Evolutionary conservation across 2,329 filamentous ascomycete genomes (phyloP), one percentile per base, ranked within the genome.

Genomic region (Fusarium sp.): DNA sequence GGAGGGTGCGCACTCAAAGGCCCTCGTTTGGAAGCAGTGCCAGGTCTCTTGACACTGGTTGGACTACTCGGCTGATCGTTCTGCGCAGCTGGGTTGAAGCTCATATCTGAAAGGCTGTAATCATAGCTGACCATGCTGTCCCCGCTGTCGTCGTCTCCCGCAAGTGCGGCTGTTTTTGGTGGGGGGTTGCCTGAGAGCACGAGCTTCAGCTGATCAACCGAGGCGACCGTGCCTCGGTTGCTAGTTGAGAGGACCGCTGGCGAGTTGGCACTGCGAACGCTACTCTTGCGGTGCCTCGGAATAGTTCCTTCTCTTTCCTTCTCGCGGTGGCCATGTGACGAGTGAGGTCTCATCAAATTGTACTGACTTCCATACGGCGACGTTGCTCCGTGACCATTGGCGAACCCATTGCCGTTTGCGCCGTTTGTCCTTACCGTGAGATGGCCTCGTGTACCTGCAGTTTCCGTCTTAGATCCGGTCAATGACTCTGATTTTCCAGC

Each of bases 91-190:
- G 73, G 84, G 74, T 88, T 89, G 77, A 88, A 90, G 42, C 88
- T 91, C 22, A 89, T 80, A 75, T 93, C 91, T 9, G 90, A 92
- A n/a, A 88, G 84, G 46, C 87, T 87, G 70, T 88, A 86, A 60
- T 92, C 90, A 69, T 90, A 91, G 81, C 90, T 92, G 68, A 91
- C 86, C 83, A 93, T 87, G 78, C 90, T 92, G 57, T 93, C 91
- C 75, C 85, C 89, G 57, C 84, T 86, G 63, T 87, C 88, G 54
- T 86, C 84, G 22, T 84, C 77, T 30, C 79, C 81, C 6, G 75
- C 68, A 12, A 79, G 78, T 4, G 81, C 81, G 3, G 81, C 81
- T 16, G 80, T 81, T 44, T 82, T 82, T 12, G 80, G 77, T 7
- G 79, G 76, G 14, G 74, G 71, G 44, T 87, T 85, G 34, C 88